Conservation (phyloP, 2,329 filamentous ascomycete species). For the Curvularia sp. region DNA sequence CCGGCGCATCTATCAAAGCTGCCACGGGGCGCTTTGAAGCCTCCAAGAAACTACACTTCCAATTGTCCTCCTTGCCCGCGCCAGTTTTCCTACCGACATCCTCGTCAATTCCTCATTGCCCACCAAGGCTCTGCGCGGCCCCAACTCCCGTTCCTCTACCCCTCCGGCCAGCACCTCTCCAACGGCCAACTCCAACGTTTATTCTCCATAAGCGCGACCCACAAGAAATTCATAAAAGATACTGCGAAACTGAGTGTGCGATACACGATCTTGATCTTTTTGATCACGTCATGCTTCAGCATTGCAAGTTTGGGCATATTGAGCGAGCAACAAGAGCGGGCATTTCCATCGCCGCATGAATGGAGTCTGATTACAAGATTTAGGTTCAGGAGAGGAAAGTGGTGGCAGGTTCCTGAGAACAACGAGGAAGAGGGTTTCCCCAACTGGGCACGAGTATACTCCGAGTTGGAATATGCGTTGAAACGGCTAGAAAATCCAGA, state of each 20-base stretch:
- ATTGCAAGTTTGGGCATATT: constrained; percentile 70
- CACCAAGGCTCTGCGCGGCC: constrained; percentile 59
- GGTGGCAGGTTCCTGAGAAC: constrained; percentile 59
- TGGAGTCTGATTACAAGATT: constrained; percentile 77
- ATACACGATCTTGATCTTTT: constrained; percentile 71
- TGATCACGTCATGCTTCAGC: constrained; percentile 65
- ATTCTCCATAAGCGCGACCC: constrained; percentile 73
- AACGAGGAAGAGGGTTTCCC: constrained; percentile 65
- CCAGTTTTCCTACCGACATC: constrained; percentile 65
- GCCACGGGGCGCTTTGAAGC: constrained; percentile 30
- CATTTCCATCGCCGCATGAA: constrained; percentile 81
- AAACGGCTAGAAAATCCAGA: constrained; percentile 71
- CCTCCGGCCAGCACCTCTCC: constrained; percentile 53
- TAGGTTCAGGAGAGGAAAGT: constrained; percentile 65
- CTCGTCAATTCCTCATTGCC: constrained; percentile 58
- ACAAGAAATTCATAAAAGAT: constrained; percentile 71
- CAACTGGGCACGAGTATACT: constrained; percentile 74
- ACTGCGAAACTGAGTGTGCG: constrained; percentile 74
- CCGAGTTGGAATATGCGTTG: constrained; percentile 66
- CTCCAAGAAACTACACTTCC: constrained; percentile 24
- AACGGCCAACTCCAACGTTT: constrained; percentile 66
- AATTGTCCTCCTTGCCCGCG: constrained; percentile 49
- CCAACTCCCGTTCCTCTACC: constrained; percentile 70
- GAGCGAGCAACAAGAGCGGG: constrained; percentile 76
- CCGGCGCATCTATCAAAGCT: constrained; percentile 39